These are phyloP conservation scores for Tilletia walkeri DNA, from an alignment of 1,284 basidiomycete genomes.

Conservation along the genomic window DNA sequence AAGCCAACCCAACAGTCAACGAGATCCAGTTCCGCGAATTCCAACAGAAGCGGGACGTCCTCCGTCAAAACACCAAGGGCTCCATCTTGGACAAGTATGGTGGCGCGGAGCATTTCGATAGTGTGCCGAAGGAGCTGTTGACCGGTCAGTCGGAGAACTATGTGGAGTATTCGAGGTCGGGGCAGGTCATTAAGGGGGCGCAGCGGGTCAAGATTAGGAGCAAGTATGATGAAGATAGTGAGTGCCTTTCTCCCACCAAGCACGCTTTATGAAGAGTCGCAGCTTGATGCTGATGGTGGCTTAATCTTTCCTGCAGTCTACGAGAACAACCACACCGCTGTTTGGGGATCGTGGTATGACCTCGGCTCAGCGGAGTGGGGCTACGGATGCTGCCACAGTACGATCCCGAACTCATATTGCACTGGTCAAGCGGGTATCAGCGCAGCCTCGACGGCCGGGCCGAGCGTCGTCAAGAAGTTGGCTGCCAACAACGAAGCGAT, in stretches of 20 bases:
- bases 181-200: slow-evolving; percentile 85
- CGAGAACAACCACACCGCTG: slow-evolving; percentile 84
- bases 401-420: slow-evolving; percentile 83
- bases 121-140: slow-evolving; percentile 80
- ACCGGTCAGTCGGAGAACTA: slow-evolving; percentile 95
- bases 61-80: slow-evolving; percentile 78
- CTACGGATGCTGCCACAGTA: slow-evolving; percentile 89
- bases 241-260: slow-evolving; percentile 59
- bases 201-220: slow-evolving; percentile 79
- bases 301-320: slow-evolving; percentile 61
- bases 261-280: background rate
- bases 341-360: slow-evolving; percentile 97
- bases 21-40: slow-evolving; percentile 87
- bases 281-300: slow-evolving; percentile 18
- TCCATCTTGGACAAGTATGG: slow-evolving; percentile 70
- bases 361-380: slow-evolving; percentile 75
- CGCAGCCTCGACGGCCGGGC: slow-evolving; percentile 58
- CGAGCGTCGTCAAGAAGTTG: background rate
- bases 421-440: slow-evolving; percentile 82
- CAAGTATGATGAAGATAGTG: slow-evolving; percentile 84
- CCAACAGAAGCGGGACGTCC: slow-evolving; percentile 83
- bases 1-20: slow-evolving; percentile 90
- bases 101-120: slow-evolving; percentile 86
- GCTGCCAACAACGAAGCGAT: background rate
- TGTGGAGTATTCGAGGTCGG: slow-evolving; percentile 91